These are phyloP conservation scores for Leptodermis oblonga DNA, from an alignment of 257 asterid species.

Conservation along the genomic window DNA sequence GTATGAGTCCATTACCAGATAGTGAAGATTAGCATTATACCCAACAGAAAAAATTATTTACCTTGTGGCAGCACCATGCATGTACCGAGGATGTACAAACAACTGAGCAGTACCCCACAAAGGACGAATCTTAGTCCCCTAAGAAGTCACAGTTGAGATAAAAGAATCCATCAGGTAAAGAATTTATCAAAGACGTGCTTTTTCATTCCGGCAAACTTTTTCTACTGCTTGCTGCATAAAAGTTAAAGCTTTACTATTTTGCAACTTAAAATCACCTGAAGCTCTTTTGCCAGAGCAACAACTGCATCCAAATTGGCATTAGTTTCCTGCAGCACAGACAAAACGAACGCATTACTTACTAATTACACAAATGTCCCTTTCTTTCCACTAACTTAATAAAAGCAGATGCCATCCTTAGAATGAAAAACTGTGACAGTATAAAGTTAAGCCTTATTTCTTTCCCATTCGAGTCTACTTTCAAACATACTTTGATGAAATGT, in stretches of 20 bases:
- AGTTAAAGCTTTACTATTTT: neutral
- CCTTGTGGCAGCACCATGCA: slow-evolving; percentile 99
- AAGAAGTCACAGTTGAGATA: slow-evolving; percentile 10
- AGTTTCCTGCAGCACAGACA: slow-evolving; percentile 53
- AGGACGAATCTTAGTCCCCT: slow-evolving; percentile 72
- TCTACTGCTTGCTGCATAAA: neutral
- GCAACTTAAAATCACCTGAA: slow-evolving; percentile 58
- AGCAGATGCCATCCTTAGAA: too few species aligned
- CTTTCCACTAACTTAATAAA: neutral
- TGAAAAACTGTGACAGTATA: too few species aligned
- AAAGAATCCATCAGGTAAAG: neutral
- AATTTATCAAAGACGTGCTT: neutral
- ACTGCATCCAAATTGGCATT: slow-evolving; percentile 95
- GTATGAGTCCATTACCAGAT: neutral
- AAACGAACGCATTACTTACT: neutral
- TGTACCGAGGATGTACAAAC: slow-evolving; percentile 82
- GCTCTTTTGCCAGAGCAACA: slow-evolving; percentile 91
- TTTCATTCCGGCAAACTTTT: neutral
- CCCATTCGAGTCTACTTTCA: too few species aligned
- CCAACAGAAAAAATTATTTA: slow-evolving; percentile 17
- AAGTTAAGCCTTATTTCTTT: neutral
- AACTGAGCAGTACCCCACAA: slow-evolving; percentile 98
- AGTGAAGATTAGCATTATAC: neutral
- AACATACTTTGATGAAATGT: neutral
- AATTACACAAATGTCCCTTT: neutral